phyloP scores from a whole-genome alignment of 2,329 filamentous ascomycete genomes.

The Diatrype stigma region DNA sequence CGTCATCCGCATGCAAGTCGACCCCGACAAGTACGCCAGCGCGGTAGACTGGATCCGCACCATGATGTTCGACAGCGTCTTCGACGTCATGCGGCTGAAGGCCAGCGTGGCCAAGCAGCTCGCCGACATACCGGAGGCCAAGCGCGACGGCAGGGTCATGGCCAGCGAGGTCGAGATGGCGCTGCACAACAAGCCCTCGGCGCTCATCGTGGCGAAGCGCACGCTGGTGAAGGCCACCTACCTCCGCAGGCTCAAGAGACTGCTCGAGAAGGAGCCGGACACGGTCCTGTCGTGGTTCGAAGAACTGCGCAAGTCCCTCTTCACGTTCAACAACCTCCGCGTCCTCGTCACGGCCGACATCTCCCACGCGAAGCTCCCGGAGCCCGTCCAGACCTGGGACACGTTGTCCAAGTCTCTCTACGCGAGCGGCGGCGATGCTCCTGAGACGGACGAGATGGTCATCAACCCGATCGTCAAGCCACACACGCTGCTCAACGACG shows the following conservation, averaged over 20 bases:
- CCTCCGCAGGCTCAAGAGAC: constrained; percentile 76
- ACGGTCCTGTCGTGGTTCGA: constrained; percentile 75
- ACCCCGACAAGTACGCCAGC: constrained; percentile 79
- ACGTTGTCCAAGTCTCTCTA: constrained; percentile 52
- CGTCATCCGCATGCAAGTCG: constrained; percentile 77
- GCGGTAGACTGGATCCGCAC: constrained; percentile 81
- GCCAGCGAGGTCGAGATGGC: constrained; percentile 65
- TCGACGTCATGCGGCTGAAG: constrained; percentile 65
- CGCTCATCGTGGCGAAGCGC: constrained; percentile 70
- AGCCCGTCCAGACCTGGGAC: constrained; percentile 79
- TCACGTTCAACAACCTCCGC: constrained; percentile 81
- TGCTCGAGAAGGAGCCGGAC: constrained; percentile 72
- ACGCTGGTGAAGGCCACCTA: constrained; percentile 85
- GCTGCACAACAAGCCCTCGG: constrained; percentile 74
- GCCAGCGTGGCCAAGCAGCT: constrained; percentile 74
- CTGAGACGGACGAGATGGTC: too few species aligned
- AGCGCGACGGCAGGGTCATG: constrained; percentile 76
- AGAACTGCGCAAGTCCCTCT: constrained; percentile 68
- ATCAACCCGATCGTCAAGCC: constrained; percentile 69
- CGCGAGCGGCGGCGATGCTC: constrained; percentile 39
- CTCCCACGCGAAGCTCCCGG: constrained; percentile 55
- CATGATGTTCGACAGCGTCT: constrained; percentile 83
- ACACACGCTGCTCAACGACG: constrained; percentile 66
- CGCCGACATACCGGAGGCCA: constrained; percentile 86
- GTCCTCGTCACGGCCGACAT: constrained; percentile 81